These are phyloP conservation scores for Xerocomellus intermedius DNA, from an alignment of 768 basidiomycete genomes.

Conservation along the genomic window DNA sequence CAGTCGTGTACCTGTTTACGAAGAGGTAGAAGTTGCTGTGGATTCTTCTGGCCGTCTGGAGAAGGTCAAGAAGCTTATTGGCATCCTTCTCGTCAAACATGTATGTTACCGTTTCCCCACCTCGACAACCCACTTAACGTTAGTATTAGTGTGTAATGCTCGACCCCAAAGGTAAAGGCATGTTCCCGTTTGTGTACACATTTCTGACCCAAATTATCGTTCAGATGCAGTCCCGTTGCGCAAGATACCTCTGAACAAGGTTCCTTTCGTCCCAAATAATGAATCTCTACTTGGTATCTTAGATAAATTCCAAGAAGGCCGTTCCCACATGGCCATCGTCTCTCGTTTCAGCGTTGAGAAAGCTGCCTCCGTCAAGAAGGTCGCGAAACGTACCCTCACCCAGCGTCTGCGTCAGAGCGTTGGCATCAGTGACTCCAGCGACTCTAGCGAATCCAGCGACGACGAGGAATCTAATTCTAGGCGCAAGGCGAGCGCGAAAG, in stretches of 20 bases:
- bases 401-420: constrained; percentile 75
- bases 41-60: constrained; percentile 36
- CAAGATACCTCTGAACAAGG: constrained; percentile 81
- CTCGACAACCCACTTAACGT: not conserved
- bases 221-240: constrained; percentile 80
- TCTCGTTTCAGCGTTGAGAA: constrained; percentile 71
- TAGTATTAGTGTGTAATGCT: constrained; percentile 64
- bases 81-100: constrained; percentile 85
- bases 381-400: constrained; percentile 76
- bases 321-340: constrained; percentile 91
- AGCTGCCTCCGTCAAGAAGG: constrained; percentile 80
- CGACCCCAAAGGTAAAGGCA: constrained; percentile 68
- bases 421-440: constrained; percentile 66
- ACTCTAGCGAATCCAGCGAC: constrained; percentile 47
- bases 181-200: no score
- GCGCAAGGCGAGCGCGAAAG: constrained; percentile 15
- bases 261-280: constrained; percentile 83
- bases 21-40: constrained; percentile 65
- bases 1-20: constrained; percentile 80
- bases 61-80: constrained; percentile 79
- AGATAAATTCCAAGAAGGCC: constrained; percentile 86
- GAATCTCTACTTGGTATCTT: constrained; percentile 82
- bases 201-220: not conserved
- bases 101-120: constrained; percentile 21
- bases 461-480: constrained; percentile 34